Evolutionary conservation across 2,329 filamentous ascomycete genomes (phyloP).

Genomic region (Zymoseptoria tritici): DNA sequence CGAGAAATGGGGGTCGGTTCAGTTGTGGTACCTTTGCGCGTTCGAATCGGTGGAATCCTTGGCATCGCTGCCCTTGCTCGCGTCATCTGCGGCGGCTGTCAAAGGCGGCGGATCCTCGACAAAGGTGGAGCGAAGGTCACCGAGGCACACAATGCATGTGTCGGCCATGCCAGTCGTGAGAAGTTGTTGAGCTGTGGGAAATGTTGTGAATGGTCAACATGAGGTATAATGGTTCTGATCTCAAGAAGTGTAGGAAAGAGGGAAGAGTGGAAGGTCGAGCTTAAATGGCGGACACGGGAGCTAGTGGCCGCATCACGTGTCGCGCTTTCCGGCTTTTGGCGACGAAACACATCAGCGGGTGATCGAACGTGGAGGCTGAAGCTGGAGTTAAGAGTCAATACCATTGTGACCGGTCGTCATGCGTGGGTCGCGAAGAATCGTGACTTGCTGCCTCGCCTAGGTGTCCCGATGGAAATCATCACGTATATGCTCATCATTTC

Average conservation of each 20-base stretch:
- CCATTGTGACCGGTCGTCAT: background rate
- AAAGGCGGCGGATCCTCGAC: conserved; percentile 42
- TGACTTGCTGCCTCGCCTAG: background rate
- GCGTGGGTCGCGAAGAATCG: background rate
- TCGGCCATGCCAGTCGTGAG: conserved; percentile 47
- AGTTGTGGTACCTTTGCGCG: conserved; percentile 29
- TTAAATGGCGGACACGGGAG: conserved; percentile 1
- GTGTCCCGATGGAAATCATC: background rate
- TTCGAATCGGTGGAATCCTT: conserved; percentile 19
- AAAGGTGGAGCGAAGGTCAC: conserved; percentile 56
- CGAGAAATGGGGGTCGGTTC: conserved; percentile 16
- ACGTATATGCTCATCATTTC: background rate
- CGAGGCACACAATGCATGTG: conserved; percentile 65
- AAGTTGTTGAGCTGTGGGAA: background rate
- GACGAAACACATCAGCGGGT: background rate
- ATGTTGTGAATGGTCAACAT: conserved; percentile 12
- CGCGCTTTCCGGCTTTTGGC: background rate
- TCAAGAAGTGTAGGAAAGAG: conserved; percentile 6
- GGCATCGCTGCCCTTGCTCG: conserved; percentile 19
- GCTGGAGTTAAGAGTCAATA: background rate
- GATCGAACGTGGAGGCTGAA: background rate
- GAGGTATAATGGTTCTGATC: conserved; percentile 3
- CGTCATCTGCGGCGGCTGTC: conserved; percentile 21
- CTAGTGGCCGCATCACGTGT: background rate
- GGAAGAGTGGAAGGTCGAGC: conserved; percentile 9